A percentile compares a stretch with the other conserved stretches of the same genome.
These are phyloP conservation scores for Pseudogymnoascus sp. DNA, from an alignment of 2,329 filamentous ascomycete genomes.

Conservation along the genomic window DNA sequence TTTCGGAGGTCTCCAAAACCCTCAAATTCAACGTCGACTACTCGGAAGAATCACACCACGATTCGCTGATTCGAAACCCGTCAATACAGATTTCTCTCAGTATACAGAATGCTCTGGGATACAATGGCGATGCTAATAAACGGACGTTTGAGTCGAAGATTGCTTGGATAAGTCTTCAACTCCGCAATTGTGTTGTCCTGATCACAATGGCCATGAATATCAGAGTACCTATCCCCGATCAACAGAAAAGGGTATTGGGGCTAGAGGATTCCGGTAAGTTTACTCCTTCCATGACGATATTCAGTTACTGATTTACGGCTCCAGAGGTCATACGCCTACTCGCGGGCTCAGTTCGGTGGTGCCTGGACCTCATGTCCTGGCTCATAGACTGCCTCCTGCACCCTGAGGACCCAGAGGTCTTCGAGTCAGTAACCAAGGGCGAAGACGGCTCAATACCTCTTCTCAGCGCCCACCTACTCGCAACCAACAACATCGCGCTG, in stretches of 20 bases:
- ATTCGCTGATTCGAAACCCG: slow-evolving; percentile 64
- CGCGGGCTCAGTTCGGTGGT: slow-evolving; percentile 71
- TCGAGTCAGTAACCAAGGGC: slow-evolving; percentile 32
- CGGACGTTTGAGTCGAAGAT: slow-evolving; percentile 65
- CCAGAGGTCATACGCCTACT: slow-evolving; percentile 64
- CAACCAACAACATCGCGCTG: slow-evolving; percentile 49
- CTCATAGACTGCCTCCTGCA: slow-evolving; percentile 49
- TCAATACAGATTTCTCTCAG: slow-evolving; percentile 69
- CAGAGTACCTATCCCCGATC: slow-evolving; percentile 31
- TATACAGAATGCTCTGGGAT: slow-evolving; percentile 71
- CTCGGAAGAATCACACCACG: slow-evolving; percentile 63
- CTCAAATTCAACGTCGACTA: slow-evolving; percentile 73
- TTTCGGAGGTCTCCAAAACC: slow-evolving; percentile 59
- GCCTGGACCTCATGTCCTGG: slow-evolving; percentile 61
- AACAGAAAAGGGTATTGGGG: slow-evolving; percentile 47
- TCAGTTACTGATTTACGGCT: slow-evolving; percentile 2
- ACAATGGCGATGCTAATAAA: slow-evolving; percentile 51
- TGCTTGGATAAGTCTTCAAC: slow-evolving; percentile 64
- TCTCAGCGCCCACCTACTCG: slow-evolving; percentile 43
- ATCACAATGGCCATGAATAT: slow-evolving; percentile 54
- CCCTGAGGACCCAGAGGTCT: slow-evolving; percentile 41
- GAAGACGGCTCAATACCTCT: slow-evolving; percentile 40
- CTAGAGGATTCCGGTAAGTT: slow-evolving; percentile 54
- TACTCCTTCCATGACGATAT: background rate
- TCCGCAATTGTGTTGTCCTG: slow-evolving; percentile 63